Evolutionary conservation across 345 rosid species (phyloP), one percentile per base, ranked within the genome.

Genomic region (Citrus maxima): DNA sequence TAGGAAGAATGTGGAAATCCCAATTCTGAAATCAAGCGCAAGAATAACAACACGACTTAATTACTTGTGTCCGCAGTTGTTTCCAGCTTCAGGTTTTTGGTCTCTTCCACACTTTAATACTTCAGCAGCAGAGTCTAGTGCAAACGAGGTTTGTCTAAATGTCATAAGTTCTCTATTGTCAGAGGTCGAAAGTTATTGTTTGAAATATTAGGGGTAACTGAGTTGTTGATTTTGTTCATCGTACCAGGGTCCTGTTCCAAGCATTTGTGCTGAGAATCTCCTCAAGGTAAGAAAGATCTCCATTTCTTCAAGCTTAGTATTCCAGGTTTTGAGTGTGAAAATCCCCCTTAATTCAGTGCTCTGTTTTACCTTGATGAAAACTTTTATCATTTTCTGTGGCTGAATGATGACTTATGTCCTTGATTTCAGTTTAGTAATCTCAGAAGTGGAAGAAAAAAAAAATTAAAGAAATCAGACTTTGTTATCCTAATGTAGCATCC

Each of bases 51-150:
- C 98, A 13, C 85, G 93, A 55, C 97, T 95, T 73, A 91, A 95
- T 84, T 92, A 92, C 83, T 80, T 95, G 81, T 95, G 97, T 59
- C 98, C 99, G 22, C 99, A 92, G 88, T 91, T 93, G 88, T 95
- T 95, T 81, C 99, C 98, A 16, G 89, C 95, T 78, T 88, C 93
- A 55, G 98, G 98, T 18, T 92, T 92, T 81, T 92, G 94, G 96
- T 82, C 92, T 67, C 85, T 80, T 65, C 58, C 84, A 46, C 82
- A 87, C 61, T 83, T 78, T 77, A 75, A 65, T 77, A 69, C 78
- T 79, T 72, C 74, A 42, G 71, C 77, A 10, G 62, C 70, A 37
- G 77, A 85, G 72, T 72, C 85, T 62, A 61, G 24, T 72, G 56
- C 64, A 46, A 65, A 38, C 77, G 79, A 92, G 97, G 99, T 92